These are phyloP conservation scores for Copromyces sp. DNA, from an alignment of 495 filamentous ascomycete genomes.

Conservation along the genomic window DNA sequence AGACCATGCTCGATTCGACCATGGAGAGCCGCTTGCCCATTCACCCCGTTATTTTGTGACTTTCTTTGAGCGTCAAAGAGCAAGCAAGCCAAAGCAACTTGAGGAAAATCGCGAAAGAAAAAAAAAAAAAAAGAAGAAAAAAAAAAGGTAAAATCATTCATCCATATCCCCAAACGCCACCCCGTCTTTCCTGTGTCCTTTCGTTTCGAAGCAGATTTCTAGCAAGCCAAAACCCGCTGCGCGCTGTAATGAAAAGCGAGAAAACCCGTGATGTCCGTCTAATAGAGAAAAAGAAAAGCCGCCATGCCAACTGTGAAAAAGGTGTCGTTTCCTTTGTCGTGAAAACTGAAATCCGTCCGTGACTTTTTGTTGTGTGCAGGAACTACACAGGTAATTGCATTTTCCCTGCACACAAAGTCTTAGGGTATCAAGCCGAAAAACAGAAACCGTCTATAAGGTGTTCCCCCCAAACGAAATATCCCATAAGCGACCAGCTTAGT, in stretches of 20 bases:
- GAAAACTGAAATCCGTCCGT: not conserved
- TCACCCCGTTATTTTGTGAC: not conserved
- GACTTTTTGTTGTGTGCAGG: not conserved
- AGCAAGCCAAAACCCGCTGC: not conserved
- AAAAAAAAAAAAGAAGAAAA: not conserved
- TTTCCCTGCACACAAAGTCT: not conserved
- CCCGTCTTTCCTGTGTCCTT: not conserved
- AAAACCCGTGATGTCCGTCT: not conserved
- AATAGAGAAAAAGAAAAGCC: not conserved
- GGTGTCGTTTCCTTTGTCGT: not conserved
- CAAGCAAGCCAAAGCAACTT: not conserved
- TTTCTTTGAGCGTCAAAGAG: not conserved
- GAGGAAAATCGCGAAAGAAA: not conserved
- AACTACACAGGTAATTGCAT: not conserved
- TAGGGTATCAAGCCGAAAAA: not conserved
- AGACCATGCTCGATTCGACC: not conserved
- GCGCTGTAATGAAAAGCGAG: not conserved
- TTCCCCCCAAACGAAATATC: not conserved
- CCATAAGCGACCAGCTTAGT: conserved; percentile 16
- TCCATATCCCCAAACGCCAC: not conserved
- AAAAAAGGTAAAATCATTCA: not conserved
- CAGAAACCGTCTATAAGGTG: not conserved
- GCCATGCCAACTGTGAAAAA: not conserved
- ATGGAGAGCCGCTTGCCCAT: not conserved
- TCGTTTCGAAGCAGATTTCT: not conserved